These are phyloP conservation scores for Rutidosis leptorrhynchoides DNA, from an alignment of 129 eudicot species.

Conservation along the genomic window DNA sequence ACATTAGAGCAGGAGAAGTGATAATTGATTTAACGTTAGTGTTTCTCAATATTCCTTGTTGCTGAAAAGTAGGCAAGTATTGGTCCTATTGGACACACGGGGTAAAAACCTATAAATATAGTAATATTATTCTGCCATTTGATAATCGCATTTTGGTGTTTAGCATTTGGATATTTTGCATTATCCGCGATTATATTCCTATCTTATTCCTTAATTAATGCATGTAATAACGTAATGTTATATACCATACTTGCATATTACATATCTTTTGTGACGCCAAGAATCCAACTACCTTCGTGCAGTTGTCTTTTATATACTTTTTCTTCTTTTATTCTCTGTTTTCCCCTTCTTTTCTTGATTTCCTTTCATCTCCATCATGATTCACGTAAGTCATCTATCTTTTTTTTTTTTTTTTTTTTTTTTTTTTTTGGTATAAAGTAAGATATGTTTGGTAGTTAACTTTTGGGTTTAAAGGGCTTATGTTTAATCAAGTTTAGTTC, in stretches of 20 bases:
- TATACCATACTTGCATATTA: constrained; percentile 18
- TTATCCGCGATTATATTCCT: constrained; percentile 30
- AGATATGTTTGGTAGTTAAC: no score
- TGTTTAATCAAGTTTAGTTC: no score
- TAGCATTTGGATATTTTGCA: not conserved
- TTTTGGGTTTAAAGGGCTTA: no score
- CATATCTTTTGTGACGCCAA: constrained; percentile 7
- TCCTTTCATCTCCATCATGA: constrained; percentile 23
- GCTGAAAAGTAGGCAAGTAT: no score
- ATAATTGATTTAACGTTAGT: no score
- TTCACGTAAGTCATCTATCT: constrained; percentile 22
- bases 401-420: not conserved
- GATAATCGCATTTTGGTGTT: no score
- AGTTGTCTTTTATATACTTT: constrained; percentile 1
- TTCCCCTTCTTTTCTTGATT: not conserved
- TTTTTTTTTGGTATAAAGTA: not conserved
- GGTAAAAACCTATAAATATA: no score
- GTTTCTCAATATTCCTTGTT: no score
- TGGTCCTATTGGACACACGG: no score
- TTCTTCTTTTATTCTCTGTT: constrained; percentile 18
- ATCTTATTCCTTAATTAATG: constrained; percentile 45
- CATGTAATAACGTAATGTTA: not conserved
- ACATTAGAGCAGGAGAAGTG: no score
- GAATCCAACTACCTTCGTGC: constrained; percentile 41
- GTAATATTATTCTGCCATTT: no score